Base-by-base conservation (phyloP, 306 rosid genomes). In the Amphicarpaea edgeworthii region DNA sequence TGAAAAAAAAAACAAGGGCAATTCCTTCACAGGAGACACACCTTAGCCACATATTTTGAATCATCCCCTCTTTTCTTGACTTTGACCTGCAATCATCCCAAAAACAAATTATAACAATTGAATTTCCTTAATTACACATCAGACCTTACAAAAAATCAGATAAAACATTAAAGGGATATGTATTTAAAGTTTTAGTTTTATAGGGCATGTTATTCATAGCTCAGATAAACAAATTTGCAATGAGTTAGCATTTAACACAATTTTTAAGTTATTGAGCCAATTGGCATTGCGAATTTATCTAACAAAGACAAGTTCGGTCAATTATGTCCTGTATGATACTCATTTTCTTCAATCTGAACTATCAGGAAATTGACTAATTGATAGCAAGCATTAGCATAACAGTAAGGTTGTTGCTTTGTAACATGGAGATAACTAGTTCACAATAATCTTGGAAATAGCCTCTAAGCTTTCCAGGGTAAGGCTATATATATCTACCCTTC, bases 21-120 rank as follows among this genome's bases (percentile, higher is more conserved):
- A n/a, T 11, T 62, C 76, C 75, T 28, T 64, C 8, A 19, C 67
- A 72, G n/a, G 69, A 82, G n/a, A 77, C 83, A 54, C 79, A 95
- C 99, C 97, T 92, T 92, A 67, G 99, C 99, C 68, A 92, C 99
- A 79, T 90, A 95, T 85, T 92, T 95, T 60, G 93, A 90, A 82
- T 95, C 97, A 82, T 95, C 99, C 51, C 99, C 99, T 83, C 99
- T 90, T 86, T 86, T 90, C 87, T 95, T 95, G 76, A 95, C 96
- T 88, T 95, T 95, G 47, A 95, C 99, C 99, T 95, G 88, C 77
- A 82, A 69, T 67, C 42, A 72, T 72, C 61, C 46, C 75, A 53
- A 23, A 76, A 55, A 46, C 30, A 38, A 16, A 78, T 5, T n/a
- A 75, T 43, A 66, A 54, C 16, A 70, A 68, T 19, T 45, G 66